These are phyloP conservation scores for Chrysosporium queenslandicum DNA, from an alignment of 2,329 filamentous ascomycete species.

Conservation along the genomic window DNA sequence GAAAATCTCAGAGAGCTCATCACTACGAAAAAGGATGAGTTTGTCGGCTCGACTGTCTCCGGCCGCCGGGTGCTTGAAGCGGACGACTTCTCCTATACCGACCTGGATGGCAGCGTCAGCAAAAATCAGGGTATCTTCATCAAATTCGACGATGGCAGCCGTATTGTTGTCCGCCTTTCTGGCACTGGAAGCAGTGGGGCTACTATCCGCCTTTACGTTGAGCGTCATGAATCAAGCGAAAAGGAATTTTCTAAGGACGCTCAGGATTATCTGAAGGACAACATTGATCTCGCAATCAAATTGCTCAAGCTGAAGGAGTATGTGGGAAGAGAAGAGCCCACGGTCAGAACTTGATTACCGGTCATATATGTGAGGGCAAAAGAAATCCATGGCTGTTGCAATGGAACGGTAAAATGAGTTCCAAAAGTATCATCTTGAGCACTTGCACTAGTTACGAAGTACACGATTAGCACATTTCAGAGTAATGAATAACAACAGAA, in stretches of 20 bases:
- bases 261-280: conserved; percentile 86
- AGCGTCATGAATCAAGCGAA: conserved; percentile 81
- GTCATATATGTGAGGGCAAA: neutral
- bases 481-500: neutral
- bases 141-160: conserved; percentile 87
- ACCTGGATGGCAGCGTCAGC: conserved; percentile 92
- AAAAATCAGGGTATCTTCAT: conserved; percentile 94
- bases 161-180: conserved; percentile 88
- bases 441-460: neutral
- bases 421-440: neutral
- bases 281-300: conserved; percentile 73
- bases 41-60: conserved; percentile 71
- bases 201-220: conserved; percentile 92
- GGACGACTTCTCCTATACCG: conserved; percentile 95
- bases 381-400: neutral
- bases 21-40: conserved; percentile 55
- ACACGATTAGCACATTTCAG: neutral
- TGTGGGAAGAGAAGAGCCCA: conserved; percentile 82
- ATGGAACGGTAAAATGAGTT: neutral
- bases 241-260: conserved; percentile 70
- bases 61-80: conserved; percentile 80
- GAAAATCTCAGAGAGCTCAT: conserved; percentile 70
- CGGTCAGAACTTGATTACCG: conserved; percentile 80
- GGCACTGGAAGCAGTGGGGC: conserved; percentile 92
- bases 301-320: conserved; percentile 90